These are phyloP conservation scores for Cryptococcus maquisensis DNA, from an alignment of 1,284 basidiomycete genomes.

Conservation along the genomic window DNA sequence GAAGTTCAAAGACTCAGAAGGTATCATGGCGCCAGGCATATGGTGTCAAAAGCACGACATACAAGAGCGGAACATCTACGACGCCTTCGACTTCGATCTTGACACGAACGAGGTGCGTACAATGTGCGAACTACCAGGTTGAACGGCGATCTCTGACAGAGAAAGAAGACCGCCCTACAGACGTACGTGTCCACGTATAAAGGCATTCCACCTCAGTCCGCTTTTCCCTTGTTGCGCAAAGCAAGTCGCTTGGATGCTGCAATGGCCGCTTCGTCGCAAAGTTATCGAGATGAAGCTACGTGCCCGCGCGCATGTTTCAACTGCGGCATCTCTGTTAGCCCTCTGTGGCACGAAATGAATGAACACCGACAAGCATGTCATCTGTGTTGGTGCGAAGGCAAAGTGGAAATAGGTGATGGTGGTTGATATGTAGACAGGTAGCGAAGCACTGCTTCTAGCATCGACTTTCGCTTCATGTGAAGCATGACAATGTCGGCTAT, in stretches of 20 bases:
- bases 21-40: conserved; percentile 73
- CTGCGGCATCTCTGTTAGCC: conserved; percentile 40
- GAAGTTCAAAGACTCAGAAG: conserved; percentile 81
- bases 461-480: too few relatives aligned
- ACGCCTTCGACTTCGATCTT: conserved; percentile 72
- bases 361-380: neutral
- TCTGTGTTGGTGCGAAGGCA: neutral
- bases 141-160: neutral
- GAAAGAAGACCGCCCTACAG: conserved; percentile 68
- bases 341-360: conserved; percentile 35
- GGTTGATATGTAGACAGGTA: too few relatives aligned
- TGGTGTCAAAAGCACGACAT: conserved; percentile 72
- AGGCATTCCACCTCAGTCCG: conserved; percentile 60
- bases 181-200: conserved; percentile 80
- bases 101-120: conserved; percentile 54
- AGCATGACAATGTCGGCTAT: too few relatives aligned
- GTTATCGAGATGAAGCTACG: neutral
- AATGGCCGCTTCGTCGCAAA: conserved; percentile 2
- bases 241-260: conserved; percentile 72
- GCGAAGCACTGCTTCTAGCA: too few relatives aligned
- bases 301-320: conserved; percentile 14
- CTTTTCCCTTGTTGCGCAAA: conserved; percentile 78
- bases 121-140: neutral
- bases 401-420: too few relatives aligned
- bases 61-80: conserved; percentile 65